Evolutionary conservation across 2,329 filamentous ascomycete species (phyloP).

Genomic region (Penicillium sp.): DNA sequence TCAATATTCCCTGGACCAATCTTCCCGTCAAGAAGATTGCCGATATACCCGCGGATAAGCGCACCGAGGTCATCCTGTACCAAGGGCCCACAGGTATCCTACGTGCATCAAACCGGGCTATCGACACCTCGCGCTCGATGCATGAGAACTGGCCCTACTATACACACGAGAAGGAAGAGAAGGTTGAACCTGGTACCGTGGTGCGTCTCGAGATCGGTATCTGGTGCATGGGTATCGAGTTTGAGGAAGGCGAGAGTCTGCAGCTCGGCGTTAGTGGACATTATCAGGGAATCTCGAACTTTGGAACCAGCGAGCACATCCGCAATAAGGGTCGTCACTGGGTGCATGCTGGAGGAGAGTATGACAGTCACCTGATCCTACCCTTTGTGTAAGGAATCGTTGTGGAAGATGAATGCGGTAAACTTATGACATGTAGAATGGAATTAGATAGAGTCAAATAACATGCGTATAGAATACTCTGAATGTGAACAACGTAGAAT

Average conservation of each 20-base stretch:
- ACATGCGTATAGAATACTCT: neutral
- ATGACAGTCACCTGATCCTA: constrained; percentile 16
- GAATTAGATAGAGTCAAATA: neutral
- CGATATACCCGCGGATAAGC: constrained; percentile 37
- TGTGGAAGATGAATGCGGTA: neutral
- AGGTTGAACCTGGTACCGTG: constrained; percentile 45
- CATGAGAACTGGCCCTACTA: constrained; percentile 43
- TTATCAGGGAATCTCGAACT: constrained; percentile 18
- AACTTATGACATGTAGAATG: neutral
- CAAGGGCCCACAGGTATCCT: constrained; percentile 50
- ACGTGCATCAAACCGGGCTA: constrained; percentile 49
- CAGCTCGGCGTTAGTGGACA: constrained; percentile 7
- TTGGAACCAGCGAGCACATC: constrained; percentile 14
- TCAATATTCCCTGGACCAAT: constrained; percentile 48
- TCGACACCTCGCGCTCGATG: constrained; percentile 40
- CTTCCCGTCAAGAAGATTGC: constrained; percentile 5
- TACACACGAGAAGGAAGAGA: constrained; percentile 47
- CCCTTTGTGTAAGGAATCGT: constrained; percentile 11
- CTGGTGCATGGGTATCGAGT: constrained; percentile 53
- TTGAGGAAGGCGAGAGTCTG: constrained; percentile 46
- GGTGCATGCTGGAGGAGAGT: constrained; percentile 16
- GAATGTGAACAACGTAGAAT: neutral
- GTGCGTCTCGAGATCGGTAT: constrained; percentile 55
- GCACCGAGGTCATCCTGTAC: constrained; percentile 39
- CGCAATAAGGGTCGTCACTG: constrained; percentile 15